Evolutionary conservation across 768 basidiomycete species (phyloP), one percentile per base, ranked within the genome.

Genomic region (Leccinum disarticulatum): DNA sequence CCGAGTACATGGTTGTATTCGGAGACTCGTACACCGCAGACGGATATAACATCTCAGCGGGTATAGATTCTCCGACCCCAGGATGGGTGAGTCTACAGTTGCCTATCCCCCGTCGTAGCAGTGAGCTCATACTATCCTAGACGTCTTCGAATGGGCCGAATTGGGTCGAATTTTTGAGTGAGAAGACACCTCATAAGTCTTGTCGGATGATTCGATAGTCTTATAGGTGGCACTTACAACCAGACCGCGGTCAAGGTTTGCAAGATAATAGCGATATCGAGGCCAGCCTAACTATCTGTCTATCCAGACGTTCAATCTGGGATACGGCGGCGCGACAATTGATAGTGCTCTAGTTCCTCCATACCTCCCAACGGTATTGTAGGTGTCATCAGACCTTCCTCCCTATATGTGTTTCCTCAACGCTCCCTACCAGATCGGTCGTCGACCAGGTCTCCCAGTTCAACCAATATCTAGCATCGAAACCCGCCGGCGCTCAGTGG

Each of bases 301-400:
- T 46, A 36, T 47, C 22, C 75, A 84, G 64, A 85, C 83, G 0
- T 89, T 85, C 70, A 84, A 88, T 73, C 83, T 83, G 60, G 88
- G 87, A 0, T 85, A 81, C 56, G 84, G 87, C 25, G 87, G 84
- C 30, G 87, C 86, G 25, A 87, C 86, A 30, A 87, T 87, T 60
- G 79, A 88, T 63, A 74, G 81, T 6, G 77, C 65, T 31, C 78
- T 88, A 35, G 86, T 88, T 36, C 62, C 76, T 4, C 85, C 86
- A 5, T 85, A 79, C 64, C 59, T 65, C 38, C 76, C 84, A 0
- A 80, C 78, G 1, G 83, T 86, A 14, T 70, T 83, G 51, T 83
- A 79, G 10, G 69, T 87, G 80, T 27, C n/a, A 53, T 55, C 6
- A n/a, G 30, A 36, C 1, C 4, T 2, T n/a, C 9, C 50, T 47